Percentiles rank a stretch among this genome's conserved stretches.
These are phyloP conservation scores for Hygrocybe coccinea DNA, from an alignment of 768 basidiomycete genomes.

Conservation along the genomic window DNA sequence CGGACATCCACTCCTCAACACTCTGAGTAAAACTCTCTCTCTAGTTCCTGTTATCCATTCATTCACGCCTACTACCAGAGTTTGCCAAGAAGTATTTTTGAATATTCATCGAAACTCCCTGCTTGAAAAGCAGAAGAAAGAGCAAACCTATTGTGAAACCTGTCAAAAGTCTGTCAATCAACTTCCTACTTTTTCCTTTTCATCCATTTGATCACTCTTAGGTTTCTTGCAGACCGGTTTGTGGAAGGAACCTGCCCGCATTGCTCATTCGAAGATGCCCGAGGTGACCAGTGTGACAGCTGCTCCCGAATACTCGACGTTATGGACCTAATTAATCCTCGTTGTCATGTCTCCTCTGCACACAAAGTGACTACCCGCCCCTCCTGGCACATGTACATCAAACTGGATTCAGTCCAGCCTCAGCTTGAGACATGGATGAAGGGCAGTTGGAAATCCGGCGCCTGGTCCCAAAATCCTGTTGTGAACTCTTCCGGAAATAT, in stretches of 20 bases:
- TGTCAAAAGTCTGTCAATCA: constrained; percentile 62
- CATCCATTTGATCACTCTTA: constrained; percentile 21
- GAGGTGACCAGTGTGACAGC: constrained; percentile 96
- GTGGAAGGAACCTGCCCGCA: constrained; percentile 98
- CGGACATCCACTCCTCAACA: constrained; percentile 88
- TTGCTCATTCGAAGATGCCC: constrained; percentile 91
- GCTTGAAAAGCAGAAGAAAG: constrained; percentile 78
- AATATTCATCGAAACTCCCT: constrained; percentile 75
- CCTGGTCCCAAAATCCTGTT: constrained; percentile 90
- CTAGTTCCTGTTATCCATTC: background rate
- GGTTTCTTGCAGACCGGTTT: constrained; percentile 94
- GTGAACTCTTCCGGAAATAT: constrained; percentile 85
- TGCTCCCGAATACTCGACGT: constrained; percentile 92
- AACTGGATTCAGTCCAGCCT: constrained; percentile 77
- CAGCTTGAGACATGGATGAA: constrained; percentile 85
- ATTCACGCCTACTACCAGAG: constrained; percentile 42
- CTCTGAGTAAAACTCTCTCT: constrained; percentile 58
- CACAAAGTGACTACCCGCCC: constrained; percentile 72
- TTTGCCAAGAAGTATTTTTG: constrained; percentile 84
- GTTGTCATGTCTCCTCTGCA: constrained; percentile 80
- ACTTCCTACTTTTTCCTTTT: background rate
- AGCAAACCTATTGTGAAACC: constrained; percentile 93
- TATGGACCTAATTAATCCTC: constrained; percentile 88
- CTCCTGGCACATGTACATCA: constrained; percentile 89
- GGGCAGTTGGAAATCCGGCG: constrained; percentile 69